Evolutionary conservation across 306 rosid species (phyloP).

Genomic region (Boehmeria nivea): DNA sequence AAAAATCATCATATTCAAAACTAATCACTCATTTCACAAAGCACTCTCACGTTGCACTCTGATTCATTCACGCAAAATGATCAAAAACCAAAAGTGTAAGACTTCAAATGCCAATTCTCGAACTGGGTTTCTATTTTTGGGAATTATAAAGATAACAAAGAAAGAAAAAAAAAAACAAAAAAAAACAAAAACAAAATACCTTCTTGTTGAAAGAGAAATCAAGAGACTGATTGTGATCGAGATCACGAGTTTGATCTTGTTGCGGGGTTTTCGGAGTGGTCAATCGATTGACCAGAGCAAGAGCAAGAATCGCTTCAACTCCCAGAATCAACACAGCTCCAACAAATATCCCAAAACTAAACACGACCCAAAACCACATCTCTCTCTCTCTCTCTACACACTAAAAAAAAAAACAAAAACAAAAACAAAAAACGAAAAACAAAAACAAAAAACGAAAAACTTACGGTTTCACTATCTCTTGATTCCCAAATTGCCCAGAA

Average conservation of each 20-base stretch:
- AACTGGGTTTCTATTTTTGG: too few species aligned
- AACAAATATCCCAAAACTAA: conserved; percentile 54
- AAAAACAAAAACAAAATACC: conserved; percentile 31
- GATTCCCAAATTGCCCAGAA: too few species aligned
- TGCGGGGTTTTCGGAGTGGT: conserved; percentile 19
- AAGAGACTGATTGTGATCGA: conserved; percentile 43
- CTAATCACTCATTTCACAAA: too few species aligned
- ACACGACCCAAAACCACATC: conserved; percentile 9
- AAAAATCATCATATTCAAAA: too few species aligned
- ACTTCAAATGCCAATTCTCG: not conserved
- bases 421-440: too few species aligned
- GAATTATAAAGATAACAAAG: not conserved
- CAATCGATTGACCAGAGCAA: conserved; percentile 47
- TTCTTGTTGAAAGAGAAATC: conserved; percentile 47
- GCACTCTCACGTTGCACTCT: too few species aligned
- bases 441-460: too few species aligned
- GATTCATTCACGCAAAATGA: too few species aligned
- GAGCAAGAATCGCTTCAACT: conserved; percentile 42
- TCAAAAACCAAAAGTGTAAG: too few species aligned
- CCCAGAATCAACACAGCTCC: conserved; percentile 59
- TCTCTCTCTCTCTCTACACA: not conserved
- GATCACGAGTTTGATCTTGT: conserved; percentile 17
- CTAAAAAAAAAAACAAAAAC: not conserved
- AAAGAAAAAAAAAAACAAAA: not conserved
- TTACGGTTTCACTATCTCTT: too few species aligned